phyloP scores from a whole-genome alignment of 1,284 basidiomycete genomes.

The Leccinum fuscescens region DNA sequence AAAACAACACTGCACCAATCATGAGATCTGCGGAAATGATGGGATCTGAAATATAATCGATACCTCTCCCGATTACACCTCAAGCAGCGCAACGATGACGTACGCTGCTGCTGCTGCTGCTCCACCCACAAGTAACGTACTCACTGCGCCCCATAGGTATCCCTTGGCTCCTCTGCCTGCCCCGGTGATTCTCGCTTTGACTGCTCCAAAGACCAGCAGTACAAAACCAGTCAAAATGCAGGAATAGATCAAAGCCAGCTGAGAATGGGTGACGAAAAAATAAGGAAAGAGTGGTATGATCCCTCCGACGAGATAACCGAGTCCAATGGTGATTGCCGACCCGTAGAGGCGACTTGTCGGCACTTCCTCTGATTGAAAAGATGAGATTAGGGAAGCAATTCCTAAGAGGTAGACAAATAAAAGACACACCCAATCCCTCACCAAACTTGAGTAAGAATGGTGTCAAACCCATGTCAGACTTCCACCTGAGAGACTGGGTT shows the following conservation, averaged over 20 bases:
- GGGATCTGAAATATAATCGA: neutral
- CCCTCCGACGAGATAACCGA: constrained; percentile 84
- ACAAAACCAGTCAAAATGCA: constrained; percentile 79
- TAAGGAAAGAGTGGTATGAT: constrained; percentile 89
- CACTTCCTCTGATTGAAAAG: constrained; percentile 66
- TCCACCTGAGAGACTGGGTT: constrained; percentile 53
- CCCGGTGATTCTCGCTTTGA: constrained; percentile 89
- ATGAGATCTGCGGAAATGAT: constrained; percentile 1
- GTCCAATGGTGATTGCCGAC: constrained; percentile 91
- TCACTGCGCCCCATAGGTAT: constrained; percentile 83
- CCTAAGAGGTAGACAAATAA: neutral
- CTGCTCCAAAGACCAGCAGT: constrained; percentile 85
- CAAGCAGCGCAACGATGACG: constrained; percentile 78
- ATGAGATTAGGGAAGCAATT: neutral
- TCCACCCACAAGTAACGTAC: constrained; percentile 89
- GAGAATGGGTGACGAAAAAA: constrained; percentile 74
- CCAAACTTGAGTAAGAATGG: constrained; percentile 93
- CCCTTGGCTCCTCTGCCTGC: constrained; percentile 56
- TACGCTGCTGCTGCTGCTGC: constrained; percentile 88
- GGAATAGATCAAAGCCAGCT: constrained; percentile 70
- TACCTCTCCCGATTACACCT: constrained; percentile 31
- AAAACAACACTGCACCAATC: neutral
- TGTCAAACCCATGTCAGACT: constrained; percentile 77
- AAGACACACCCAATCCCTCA: constrained; percentile 71
- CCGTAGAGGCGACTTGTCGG: constrained; percentile 68